These are phyloP conservation scores for Comarum palustre DNA, from an alignment of 306 rosid species.

Conservation along the genomic window DNA sequence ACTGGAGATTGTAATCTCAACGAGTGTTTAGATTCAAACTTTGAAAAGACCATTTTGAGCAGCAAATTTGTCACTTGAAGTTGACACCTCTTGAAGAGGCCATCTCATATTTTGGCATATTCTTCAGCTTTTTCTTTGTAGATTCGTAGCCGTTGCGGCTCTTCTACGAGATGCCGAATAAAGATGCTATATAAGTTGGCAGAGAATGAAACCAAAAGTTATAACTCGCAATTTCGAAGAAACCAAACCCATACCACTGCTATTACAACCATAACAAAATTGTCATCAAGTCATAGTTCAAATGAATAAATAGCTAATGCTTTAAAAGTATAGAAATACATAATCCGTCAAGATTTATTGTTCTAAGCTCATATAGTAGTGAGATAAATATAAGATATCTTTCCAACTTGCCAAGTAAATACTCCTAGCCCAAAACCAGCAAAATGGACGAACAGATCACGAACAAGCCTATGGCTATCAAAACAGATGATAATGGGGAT, in stretches of 20 bases:
- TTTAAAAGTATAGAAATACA: constrained; percentile 16
- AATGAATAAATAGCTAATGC: constrained; percentile 25
- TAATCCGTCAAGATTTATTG: constrained; percentile 25
- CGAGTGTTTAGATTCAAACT: background rate
- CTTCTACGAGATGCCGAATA: background rate
- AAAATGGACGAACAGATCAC: constrained; percentile 21
- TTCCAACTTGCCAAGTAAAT: constrained; percentile 35
- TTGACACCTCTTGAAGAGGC: background rate
- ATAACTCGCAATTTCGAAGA: background rate
- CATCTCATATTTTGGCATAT: background rate
- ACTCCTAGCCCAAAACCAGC: constrained; percentile 27
- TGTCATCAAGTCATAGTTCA: background rate
- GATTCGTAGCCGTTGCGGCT: background rate
- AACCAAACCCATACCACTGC: background rate
- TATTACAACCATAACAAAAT: background rate
- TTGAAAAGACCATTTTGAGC: background rate
- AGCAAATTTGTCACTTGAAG: background rate
- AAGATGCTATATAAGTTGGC: background rate
- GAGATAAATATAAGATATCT: constrained; percentile 22
- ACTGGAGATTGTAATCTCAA: background rate
- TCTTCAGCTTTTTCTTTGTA: background rate
- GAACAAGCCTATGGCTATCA: constrained; percentile 19
- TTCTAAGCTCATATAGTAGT: constrained; percentile 19
- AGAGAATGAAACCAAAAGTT: background rate
- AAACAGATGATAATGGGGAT: constrained; percentile 14